A percentile compares a stretch with the other conserved stretches of the same genome.
These are phyloP conservation scores for Malassezia vespertilionis DNA, from an alignment of 1,284 basidiomycete genomes.

Conservation along the genomic window DNA sequence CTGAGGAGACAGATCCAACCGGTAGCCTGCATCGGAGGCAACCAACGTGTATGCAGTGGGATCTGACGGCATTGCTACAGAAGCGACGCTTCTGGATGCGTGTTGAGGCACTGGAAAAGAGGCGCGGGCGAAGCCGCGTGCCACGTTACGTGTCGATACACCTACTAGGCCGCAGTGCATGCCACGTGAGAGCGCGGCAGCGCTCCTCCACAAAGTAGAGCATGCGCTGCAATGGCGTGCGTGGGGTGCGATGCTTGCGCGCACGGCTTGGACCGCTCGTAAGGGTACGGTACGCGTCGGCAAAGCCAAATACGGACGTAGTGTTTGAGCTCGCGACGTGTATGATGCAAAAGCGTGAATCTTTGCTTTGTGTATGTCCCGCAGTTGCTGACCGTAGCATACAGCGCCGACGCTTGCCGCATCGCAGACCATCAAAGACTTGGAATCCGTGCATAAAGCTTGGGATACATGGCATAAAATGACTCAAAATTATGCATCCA, in stretches of 20 bases:
- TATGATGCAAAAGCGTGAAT: slow-evolving; percentile 21
- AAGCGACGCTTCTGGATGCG: not conserved
- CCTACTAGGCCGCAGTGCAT: slow-evolving; percentile 5
- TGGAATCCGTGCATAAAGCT: slow-evolving; percentile 53
- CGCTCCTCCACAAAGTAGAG: not conserved
- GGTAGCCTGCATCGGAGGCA: slow-evolving; percentile 14
- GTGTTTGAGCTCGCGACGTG: slow-evolving; percentile 18
- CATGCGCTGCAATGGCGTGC: not conserved
- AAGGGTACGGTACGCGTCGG: not conserved
- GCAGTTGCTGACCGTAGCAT: not conserved
- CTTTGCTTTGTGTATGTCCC: slow-evolving; percentile 10
- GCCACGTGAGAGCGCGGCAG: slow-evolving; percentile 5
- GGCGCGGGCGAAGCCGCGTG: slow-evolving; percentile 8
- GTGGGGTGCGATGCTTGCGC: not conserved
- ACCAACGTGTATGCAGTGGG: slow-evolving; percentile 17
- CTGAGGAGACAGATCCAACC: slow-evolving; percentile 26
- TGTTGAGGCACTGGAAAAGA: not conserved
- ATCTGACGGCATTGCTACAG: slow-evolving; percentile 14
- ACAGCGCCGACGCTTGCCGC: not conserved
- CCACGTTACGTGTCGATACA: not conserved
- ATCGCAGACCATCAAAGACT: slow-evolving; percentile 50
- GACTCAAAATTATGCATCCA: slow-evolving; percentile 50
- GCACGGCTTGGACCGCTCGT: no score
- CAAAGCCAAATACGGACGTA: not conserved
- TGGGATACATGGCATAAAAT: slow-evolving; percentile 53